These are phyloP conservation scores for Saccharomycopsis microspora DNA, from an alignment of 805 yeast genomes.

Conservation along the genomic window DNA sequence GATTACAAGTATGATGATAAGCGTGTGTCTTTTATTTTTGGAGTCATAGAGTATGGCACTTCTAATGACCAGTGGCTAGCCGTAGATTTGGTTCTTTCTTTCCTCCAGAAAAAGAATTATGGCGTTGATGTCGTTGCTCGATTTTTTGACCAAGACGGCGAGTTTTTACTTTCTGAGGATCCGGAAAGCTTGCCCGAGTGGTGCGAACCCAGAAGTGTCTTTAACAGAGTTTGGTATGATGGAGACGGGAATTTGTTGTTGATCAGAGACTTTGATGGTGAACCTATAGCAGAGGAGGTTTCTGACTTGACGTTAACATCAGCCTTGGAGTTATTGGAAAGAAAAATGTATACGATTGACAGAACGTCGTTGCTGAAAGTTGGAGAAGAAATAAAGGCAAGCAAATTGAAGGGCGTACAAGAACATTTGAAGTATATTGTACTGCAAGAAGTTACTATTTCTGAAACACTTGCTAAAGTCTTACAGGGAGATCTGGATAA, in stretches of 20 bases:
- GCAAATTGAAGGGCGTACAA: no score
- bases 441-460: no score
- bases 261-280: neutral
- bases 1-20: constrained; percentile 9
- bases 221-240: constrained; percentile 44
- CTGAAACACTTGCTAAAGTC: no score
- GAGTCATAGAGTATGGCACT: constrained; percentile 24
- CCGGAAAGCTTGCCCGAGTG: constrained; percentile 36
- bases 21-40: constrained; percentile 19
- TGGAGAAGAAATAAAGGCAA: neutral
- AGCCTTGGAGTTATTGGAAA: constrained; percentile 29
- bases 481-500: no score
- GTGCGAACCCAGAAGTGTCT: constrained; percentile 33
- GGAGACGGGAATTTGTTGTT: constrained; percentile 15
- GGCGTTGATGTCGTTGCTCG: constrained; percentile 30
- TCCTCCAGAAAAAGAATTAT: constrained; percentile 20
- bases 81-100: constrained; percentile 27
- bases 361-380: constrained; percentile 18
- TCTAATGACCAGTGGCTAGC: constrained; percentile 35
- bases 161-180: constrained; percentile 40
- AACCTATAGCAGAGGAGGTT: constrained; percentile 4
- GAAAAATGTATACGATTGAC: constrained; percentile 26
- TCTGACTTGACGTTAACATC: constrained; percentile 28
- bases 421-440: no score
- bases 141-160: constrained; percentile 43